Percentiles rank a stretch among this genome's conserved stretches.
Evolutionary conservation across 495 filamentous ascomycete species (phyloP).

Genomic region (Daldinia bambusicola): DNA sequence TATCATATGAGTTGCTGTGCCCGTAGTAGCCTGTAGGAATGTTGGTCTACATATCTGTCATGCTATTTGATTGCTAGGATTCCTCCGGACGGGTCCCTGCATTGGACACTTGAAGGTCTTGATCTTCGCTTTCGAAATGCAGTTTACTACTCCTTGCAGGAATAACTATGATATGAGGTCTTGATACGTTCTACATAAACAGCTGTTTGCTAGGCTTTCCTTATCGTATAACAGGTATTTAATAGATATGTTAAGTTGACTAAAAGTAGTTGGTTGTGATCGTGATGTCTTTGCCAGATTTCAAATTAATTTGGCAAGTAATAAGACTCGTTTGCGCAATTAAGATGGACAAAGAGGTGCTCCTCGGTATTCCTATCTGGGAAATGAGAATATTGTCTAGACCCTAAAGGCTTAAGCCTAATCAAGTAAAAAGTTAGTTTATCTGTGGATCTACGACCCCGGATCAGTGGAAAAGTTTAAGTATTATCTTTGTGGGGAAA

Average conservation of each 20-base stretch:
- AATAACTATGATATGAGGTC: conserved; percentile 4
- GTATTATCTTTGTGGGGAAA: conserved; percentile 46
- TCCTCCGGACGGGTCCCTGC: conserved; percentile 6
- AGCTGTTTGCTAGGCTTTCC: conserved; percentile 28
- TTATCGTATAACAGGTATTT: no score
- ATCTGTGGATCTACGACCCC: conserved; percentile 41
- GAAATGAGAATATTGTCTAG: conserved; percentile 30
- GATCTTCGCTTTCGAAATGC: conserved; percentile 4
- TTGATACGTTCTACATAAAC: not conserved
- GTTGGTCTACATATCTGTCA: not conserved
- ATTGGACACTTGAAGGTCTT: conserved; percentile 7
- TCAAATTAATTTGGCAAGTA: conserved; percentile 35
- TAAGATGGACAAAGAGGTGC: conserved; percentile 35
- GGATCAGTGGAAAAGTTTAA: conserved; percentile 42
- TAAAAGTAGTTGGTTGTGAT: not conserved
- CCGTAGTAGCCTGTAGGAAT: not conserved
- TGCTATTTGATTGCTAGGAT: conserved; percentile 22
- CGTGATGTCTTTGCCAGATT: conserved; percentile 26
- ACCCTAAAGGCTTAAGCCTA: conserved; percentile 24
- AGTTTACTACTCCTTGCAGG: conserved; percentile 12
- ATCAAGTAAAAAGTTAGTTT: conserved; percentile 31
- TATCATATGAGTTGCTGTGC: conserved; percentile 25
- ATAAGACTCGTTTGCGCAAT: conserved; percentile 41
- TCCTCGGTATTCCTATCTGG: conserved; percentile 41
- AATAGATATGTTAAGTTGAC: not conserved